A percentile compares a stretch with the other conserved stretches of the same genome.
phyloP scores from a whole-genome alignment of 495 filamentous ascomycete genomes.

The Trichocladium uniseriatum region DNA sequence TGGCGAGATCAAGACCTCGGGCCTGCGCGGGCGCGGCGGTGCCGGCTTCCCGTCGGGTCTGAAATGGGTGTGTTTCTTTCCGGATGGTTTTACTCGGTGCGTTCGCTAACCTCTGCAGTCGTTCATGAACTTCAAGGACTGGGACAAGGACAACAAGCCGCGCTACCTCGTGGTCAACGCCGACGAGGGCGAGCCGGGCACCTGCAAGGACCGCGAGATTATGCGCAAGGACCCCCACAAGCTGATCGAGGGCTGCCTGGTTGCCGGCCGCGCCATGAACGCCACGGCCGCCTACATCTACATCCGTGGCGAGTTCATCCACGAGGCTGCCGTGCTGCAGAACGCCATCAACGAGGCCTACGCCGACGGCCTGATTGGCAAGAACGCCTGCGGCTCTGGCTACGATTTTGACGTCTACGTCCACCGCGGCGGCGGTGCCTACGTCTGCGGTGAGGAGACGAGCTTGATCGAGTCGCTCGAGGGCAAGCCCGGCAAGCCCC shows the following conservation, averaged over 20 bases:
- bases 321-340: slow-evolving; percentile 90
- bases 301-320: slow-evolving; percentile 97
- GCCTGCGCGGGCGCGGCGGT: slow-evolving; percentile 89
- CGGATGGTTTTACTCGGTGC: too few species aligned
- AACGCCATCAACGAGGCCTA: slow-evolving; percentile 96
- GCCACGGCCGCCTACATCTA: slow-evolving; percentile 98
- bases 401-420: slow-evolving; percentile 98
- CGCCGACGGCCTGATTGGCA: slow-evolving; percentile 82
- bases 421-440: slow-evolving; percentile 94
- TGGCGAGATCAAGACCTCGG: slow-evolving; percentile 89
- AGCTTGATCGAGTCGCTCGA: slow-evolving; percentile 96
- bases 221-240: slow-evolving; percentile 99
- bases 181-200: slow-evolving; percentile 97
- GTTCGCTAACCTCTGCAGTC: too few species aligned
- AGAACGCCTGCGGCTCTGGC: slow-evolving; percentile 92
- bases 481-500: slow-evolving; percentile 96
- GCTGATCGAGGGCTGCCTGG: slow-evolving; percentile 91
- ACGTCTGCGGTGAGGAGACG: slow-evolving; percentile 96
- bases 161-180: slow-evolving; percentile 96
- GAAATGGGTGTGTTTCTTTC: slow-evolving; percentile 73
- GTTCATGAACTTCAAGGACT: slow-evolving; percentile 99
- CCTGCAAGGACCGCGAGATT: slow-evolving; percentile 98
- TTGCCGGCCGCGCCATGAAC: slow-evolving; percentile 95
- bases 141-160: slow-evolving; percentile 95
- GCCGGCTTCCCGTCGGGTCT: slow-evolving; percentile 95